Conservation (phyloP, 805 yeast genomes). For the Tetrapisispora iriomotensis region DNA sequence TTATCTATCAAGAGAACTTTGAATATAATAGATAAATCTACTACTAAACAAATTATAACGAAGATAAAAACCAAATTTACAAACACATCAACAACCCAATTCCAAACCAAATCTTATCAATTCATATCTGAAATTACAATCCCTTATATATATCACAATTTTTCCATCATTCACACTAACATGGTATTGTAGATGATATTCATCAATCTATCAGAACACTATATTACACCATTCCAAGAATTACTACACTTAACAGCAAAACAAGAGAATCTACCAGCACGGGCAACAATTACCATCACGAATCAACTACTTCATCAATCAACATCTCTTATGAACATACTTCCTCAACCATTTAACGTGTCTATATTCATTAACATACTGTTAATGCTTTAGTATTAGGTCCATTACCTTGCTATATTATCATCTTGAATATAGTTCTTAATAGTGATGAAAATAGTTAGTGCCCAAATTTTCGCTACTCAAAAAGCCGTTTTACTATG, state of each 20-base stretch:
- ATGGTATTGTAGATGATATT: not conserved
- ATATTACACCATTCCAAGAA: not conserved
- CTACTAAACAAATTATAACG: not conserved
- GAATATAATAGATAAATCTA: not conserved
- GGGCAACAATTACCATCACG: not conserved
- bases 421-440: too few species aligned
- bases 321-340: too few species aligned
- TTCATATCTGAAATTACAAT: not conserved
- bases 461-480: too few species aligned
- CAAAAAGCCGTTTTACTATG: too few species aligned
- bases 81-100: not conserved
- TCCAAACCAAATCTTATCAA: not conserved
- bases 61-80: not conserved
- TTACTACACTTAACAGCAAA: not conserved
- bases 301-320: not conserved
- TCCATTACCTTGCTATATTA: too few species aligned
- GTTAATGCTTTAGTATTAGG: too few species aligned
- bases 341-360: too few species aligned
- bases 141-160: slow-evolving; percentile 1
- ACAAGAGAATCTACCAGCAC: slow-evolving; percentile 1
- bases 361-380: not conserved
- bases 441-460: too few species aligned
- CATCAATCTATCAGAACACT: not conserved
- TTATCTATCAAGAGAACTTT: too few species aligned
- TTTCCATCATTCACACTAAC: not conserved